A percentile compares a stretch with the other conserved stretches of the same genome.
These are phyloP conservation scores for Gossypium thurberi DNA, from an alignment of 345 rosid species.

Conservation along the genomic window DNA sequence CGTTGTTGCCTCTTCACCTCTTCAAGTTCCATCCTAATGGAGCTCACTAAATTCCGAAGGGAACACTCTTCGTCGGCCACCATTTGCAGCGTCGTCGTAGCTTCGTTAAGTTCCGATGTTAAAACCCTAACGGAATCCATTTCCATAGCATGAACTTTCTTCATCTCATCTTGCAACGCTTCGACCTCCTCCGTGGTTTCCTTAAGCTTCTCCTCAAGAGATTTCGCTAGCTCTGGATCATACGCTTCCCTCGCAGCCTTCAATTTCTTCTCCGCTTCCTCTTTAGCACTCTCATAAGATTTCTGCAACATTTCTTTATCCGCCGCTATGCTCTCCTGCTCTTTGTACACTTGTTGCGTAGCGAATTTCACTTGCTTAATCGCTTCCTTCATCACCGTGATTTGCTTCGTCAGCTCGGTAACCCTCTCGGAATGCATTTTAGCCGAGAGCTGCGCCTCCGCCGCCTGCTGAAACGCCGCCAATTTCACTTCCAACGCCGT, in stretches of 20 bases:
- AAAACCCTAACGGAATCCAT: slow-evolving; percentile 43
- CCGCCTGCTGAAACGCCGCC: slow-evolving; percentile 55
- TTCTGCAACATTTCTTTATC: slow-evolving; percentile 39
- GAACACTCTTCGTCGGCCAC: slow-evolving; percentile 59
- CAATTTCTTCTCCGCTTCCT: slow-evolving; percentile 44
- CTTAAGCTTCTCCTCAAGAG: slow-evolving; percentile 42
- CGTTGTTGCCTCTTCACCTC: slow-evolving; percentile 35
- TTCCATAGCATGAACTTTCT: slow-evolving; percentile 48
- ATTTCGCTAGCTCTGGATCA: slow-evolving; percentile 39
- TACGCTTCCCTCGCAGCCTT: slow-evolving; percentile 31
- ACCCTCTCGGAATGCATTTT: slow-evolving; percentile 35
- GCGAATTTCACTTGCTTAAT: slow-evolving; percentile 46
- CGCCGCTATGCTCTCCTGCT: slow-evolving; percentile 30
- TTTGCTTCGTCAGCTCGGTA: slow-evolving; percentile 50
- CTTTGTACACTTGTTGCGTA: slow-evolving; percentile 38
- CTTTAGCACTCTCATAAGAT: slow-evolving; percentile 37
- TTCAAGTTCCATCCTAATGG: slow-evolving; percentile 49
- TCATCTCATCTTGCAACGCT: slow-evolving; percentile 52
- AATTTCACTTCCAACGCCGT: slow-evolving; percentile 54
- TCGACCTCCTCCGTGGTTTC: slow-evolving; percentile 66
- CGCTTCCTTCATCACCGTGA: slow-evolving; percentile 54
- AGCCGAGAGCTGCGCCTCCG: slow-evolving; percentile 49
- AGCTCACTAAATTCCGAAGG: slow-evolving; percentile 37
- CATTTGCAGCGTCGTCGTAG: slow-evolving; percentile 53
- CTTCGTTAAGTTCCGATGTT: slow-evolving; percentile 61